Evolutionary conservation across 2,329 filamentous ascomycete species (phyloP).

Genomic region (Colletotrichum higginsianum): DNA sequence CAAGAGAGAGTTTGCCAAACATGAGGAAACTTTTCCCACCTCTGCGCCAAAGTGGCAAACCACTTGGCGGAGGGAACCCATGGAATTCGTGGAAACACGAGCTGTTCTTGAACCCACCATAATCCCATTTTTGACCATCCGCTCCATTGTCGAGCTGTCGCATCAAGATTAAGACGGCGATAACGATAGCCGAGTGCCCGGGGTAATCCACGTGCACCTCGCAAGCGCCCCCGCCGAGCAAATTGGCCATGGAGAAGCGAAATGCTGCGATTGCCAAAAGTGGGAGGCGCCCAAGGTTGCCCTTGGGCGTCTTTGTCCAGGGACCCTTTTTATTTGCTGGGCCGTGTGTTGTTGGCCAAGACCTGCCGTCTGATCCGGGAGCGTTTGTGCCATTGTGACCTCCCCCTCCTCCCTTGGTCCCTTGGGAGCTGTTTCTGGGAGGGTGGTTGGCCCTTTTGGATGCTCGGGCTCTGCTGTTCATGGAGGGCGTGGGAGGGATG

Average conservation of each 20-base stretch:
- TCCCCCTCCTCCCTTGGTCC: background rate
- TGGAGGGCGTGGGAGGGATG: slow-evolving; percentile 2
- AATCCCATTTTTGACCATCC: background rate
- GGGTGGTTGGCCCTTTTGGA: slow-evolving; percentile 21
- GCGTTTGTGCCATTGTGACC: slow-evolving; percentile 1
- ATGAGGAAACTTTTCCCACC: slow-evolving; percentile 11
- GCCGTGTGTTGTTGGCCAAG: slow-evolving; percentile 31
- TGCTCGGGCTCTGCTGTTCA: slow-evolving; percentile 9
- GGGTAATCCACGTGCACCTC: slow-evolving; percentile 38
- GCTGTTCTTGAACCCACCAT: slow-evolving; percentile 1
- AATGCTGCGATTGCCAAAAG: slow-evolving; percentile 34
- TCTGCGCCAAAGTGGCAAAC: background rate
- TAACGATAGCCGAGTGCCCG: slow-evolving; percentile 40
- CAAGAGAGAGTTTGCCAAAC: slow-evolving; percentile 9
- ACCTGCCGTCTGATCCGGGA: slow-evolving; percentile 41
- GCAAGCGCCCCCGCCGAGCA: slow-evolving; percentile 13
- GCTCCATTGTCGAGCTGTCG: slow-evolving; percentile 31
- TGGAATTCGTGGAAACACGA: slow-evolving; percentile 13
- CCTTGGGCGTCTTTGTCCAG: slow-evolving; percentile 3
- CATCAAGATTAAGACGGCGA: slow-evolving; percentile 34
- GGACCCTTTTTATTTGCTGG: background rate
- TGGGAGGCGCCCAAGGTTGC: slow-evolving; percentile 28
- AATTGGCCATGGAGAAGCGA: slow-evolving; percentile 38
- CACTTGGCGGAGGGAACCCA: slow-evolving; percentile 12
- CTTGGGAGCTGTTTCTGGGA: slow-evolving; percentile 18